Evolutionary conservation across 192 early-diverging fungal species (phyloP).

Genomic region (Helicostylum pulchrum): DNA sequence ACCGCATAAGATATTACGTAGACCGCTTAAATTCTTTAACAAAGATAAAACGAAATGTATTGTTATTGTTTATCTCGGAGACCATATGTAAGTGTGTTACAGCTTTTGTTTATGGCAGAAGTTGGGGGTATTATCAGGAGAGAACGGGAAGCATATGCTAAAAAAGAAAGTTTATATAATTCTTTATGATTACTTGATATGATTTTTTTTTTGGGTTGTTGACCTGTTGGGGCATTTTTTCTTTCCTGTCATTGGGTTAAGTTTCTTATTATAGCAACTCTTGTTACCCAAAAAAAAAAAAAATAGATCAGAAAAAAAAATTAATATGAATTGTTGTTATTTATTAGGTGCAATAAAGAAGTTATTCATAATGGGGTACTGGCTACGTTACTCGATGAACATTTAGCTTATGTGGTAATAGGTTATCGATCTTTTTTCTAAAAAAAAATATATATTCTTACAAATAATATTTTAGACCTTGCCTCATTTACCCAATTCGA

Average conservation of each 20-base stretch:
- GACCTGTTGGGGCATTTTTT: too few species aligned
- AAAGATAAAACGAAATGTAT: slow-evolving; percentile 48
- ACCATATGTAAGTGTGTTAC: slow-evolving; percentile 37
- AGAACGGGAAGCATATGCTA: not conserved
- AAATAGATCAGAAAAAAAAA: not conserved
- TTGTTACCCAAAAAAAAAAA: too few species aligned
- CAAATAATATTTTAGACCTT: slow-evolving; percentile 2
- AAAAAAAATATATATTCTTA: not conserved
- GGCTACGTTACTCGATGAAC: slow-evolving; percentile 33
- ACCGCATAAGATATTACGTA: slow-evolving; percentile 47
- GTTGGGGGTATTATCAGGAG: not conserved
- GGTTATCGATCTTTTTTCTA: not conserved
- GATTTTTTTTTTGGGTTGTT: too few species aligned
- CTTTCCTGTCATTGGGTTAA: too few species aligned
- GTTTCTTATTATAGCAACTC: too few species aligned
- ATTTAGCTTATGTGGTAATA: slow-evolving; percentile 35
- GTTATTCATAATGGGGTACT: slow-evolving; percentile 76
- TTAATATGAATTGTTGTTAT: not conserved
- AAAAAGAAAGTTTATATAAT: not conserved
- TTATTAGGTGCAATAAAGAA: slow-evolving; percentile 55
- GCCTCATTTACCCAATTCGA: slow-evolving; percentile 25
- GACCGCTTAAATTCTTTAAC: slow-evolving; percentile 53
- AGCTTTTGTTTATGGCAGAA: not conserved
- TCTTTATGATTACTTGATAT: not conserved
- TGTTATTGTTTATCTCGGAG: slow-evolving; percentile 64